Evolutionary conservation across 768 basidiomycete species (phyloP), one percentile per base, ranked within the genome.

Genomic region (Pleurotus tuber-regium): DNA sequence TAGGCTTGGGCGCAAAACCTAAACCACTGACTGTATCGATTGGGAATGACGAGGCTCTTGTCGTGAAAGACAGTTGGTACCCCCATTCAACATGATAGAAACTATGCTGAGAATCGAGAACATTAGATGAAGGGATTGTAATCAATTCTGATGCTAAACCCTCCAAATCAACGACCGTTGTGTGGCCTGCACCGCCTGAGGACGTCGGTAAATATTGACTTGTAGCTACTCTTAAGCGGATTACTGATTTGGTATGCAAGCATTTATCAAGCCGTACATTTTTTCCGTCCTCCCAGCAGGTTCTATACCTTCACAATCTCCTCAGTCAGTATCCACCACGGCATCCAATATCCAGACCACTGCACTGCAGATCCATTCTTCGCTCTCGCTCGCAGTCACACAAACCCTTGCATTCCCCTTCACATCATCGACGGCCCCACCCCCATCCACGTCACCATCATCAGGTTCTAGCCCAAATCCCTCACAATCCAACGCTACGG

Each of bases 111-210:
- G 33, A 35, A 19, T 8, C 31, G 10, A 24, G 11, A 4, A 40
- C 12, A 3, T 11, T 18, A 93, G 92, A 82, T 55, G 78, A 85
- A 50, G 90, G 86, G 1, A 63, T 86, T 18, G 77, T 89, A 50
- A 66, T 94, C 52, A 82, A 81, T 9, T 54, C 69, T 4, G 80
- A 86, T 55, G 86, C 79, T 0, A 84, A 78, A 57, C 64, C 73
- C 6, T 75, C 79, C 0, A 72, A 79, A 30, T 57, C 69, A 1
- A 59, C 67, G 7, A 70, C 72, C 14, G 77, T 95, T 12, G 79
- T 80, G 54, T 94, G 90, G 87, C 81, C 85, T 1, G 77, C 79
- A n/a, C 77, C 85, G 41, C 91, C 90, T 19, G 92, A 95, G 60
- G 93, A 96, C 55, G 75, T 87, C 23, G 76, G 90, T 87, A 57